A percentile compares a stretch with the other conserved stretches of the same genome.
Evolutionary conservation across 1,139 yeast genomes (phyloP).

Genomic region (Diutina ranongensis): DNA sequence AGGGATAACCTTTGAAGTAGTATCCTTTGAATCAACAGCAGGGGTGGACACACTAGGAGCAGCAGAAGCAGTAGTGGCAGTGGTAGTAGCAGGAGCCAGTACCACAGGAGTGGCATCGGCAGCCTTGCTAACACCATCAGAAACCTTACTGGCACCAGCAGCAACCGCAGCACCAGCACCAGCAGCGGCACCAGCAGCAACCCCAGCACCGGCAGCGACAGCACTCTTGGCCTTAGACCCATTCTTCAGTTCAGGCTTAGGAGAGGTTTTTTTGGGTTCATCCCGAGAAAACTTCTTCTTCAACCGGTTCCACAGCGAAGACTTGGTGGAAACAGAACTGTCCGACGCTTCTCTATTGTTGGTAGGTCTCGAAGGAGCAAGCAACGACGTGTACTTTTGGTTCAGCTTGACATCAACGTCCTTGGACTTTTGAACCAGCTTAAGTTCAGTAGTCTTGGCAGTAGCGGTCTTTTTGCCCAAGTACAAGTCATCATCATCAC

Average conservation of each 20-base stretch:
- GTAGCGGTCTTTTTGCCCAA: neutral
- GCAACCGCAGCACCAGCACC: conserved; percentile 7
- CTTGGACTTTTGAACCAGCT: neutral
- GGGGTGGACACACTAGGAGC: neutral
- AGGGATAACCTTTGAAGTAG: neutral
- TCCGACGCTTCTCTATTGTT: too few relatives aligned
- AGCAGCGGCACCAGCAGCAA: conserved; percentile 7
- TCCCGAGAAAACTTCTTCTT: conserved; percentile 5
- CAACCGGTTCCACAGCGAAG: conserved; percentile 3
- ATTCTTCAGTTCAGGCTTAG: too few relatives aligned
- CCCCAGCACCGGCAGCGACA: conserved; percentile 7
- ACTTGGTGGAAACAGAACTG: too few relatives aligned
- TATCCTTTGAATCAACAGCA: neutral
- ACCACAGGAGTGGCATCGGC: conserved; percentile 4
- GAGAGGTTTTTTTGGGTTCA: too few relatives aligned
- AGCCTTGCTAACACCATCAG: neutral
- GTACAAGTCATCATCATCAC: conserved; percentile 19
- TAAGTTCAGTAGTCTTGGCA: conserved; percentile 1
- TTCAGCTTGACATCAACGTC: neutral
- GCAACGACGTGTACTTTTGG: neutral
- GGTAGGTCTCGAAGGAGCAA: too few relatives aligned
- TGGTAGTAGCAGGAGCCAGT: conserved; percentile 9
- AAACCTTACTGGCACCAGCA: conserved; percentile 5
- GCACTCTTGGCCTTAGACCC: conserved; percentile 5
- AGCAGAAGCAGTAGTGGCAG: conserved; percentile 8